Evolutionary conservation across 169 alveolate genomes (phyloP), one percentile per base, ranked within the genome.

Genomic region (Eimeria acervulina): DNA sequence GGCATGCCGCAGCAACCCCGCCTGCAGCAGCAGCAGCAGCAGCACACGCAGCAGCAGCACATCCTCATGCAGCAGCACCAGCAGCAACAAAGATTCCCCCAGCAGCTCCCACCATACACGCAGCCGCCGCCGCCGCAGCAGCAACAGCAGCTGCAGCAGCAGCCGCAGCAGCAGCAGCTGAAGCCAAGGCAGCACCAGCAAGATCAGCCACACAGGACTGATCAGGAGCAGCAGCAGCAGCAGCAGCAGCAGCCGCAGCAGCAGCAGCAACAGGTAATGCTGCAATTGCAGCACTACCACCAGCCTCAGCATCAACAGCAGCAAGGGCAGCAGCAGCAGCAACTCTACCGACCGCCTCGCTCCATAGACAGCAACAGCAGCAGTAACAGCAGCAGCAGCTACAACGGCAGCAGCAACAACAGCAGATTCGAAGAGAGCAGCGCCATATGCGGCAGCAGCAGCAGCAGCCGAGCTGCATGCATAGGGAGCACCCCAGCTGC

Each of bases 41-140:
- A 81, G 90, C 90, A 81, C 31, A 21, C 10, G 90, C 90, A 81
- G 90, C 90, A 81, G 72, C 90, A 81, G 42, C 90, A 81, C 33
- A 31, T 21, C 26, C 5, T 31, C 59, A 4, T 19, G 59, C 94
- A 87, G 31, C 94, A 55, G 59, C 94, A 87, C 1, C 94, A 55
- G 51, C 44, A 42, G 66, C 83, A 36, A 31, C 78, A 87, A 52
- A 51, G 59, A 51, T 51, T 12, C 59, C 6, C 59, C 7, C 59
- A 51, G 21, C 59, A 10, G 15, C 59, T 51, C 7, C 59, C 59
- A 51, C 59, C 59, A 0, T 51, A 51, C 59, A 51, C 59, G 21
- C 83, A 66, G 70, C 63, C 7, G 51, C 94, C 0, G 94, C 66
- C 3, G 47, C 61, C 10, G 59, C 94, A 72, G 31, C 87, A 76